phyloP scores from a whole-genome alignment of 305 asterid genomes.

The Fraxinus xanthoxyloides region DNA sequence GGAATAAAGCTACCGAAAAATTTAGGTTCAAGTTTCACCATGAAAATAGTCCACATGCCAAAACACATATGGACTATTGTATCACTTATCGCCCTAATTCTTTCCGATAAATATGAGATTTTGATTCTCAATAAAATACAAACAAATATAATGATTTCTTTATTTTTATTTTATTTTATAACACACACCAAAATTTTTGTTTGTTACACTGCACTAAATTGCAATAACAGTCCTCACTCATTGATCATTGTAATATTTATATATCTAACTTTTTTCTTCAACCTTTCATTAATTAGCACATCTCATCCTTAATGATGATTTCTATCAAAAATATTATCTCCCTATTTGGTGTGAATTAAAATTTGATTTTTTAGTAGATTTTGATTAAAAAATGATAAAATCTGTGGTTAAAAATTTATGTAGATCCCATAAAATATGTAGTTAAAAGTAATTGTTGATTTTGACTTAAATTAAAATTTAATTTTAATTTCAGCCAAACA shows the following conservation, averaged over 20 bases:
- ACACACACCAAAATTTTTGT: not conserved
- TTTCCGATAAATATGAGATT: no score
- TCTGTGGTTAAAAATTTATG: not conserved
- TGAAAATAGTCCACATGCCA: not conserved
- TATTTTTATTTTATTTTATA: no score
- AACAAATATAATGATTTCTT: no score
- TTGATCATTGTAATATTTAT: not conserved
- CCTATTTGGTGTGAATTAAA: no score
- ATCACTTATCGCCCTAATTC: no score
- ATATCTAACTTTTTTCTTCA: not conserved
- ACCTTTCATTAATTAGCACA: not conserved
- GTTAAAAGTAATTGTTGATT: not conserved
- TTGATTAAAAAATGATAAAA: no score
- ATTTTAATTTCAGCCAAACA: not conserved
- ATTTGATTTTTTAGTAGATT: no score
- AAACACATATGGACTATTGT: not conserved
- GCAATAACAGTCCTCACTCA: not conserved
- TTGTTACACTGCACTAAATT: not conserved
- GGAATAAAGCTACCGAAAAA: not conserved
- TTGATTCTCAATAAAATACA: not conserved
- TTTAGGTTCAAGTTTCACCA: not conserved
- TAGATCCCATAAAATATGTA: not conserved
- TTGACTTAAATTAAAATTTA: no score
- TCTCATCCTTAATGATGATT: not conserved
- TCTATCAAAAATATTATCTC: not conserved